These are phyloP conservation scores for Cladobotryum protrusum DNA, from an alignment of 2,329 filamentous ascomycete species.

Conservation along the genomic window DNA sequence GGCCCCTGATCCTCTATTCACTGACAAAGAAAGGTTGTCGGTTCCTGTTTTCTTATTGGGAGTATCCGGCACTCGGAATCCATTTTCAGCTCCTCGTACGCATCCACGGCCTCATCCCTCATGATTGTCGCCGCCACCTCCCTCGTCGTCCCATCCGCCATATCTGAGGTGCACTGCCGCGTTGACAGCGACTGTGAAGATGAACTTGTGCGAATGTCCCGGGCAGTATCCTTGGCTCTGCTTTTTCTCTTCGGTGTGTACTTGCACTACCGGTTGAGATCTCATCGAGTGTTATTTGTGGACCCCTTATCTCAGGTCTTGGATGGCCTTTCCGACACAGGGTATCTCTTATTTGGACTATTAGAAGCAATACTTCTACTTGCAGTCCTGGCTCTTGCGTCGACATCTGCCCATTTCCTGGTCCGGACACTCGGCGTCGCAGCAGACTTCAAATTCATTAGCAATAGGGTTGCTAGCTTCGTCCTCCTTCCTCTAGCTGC, in stretches of 20 bases:
- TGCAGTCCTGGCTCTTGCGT: neutral
- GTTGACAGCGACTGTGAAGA: conserved; percentile 1
- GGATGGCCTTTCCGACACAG: neutral
- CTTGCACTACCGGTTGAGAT: conserved; percentile 7
- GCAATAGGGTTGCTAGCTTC: conserved; percentile 2
- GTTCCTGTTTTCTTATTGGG: conserved; percentile 7
- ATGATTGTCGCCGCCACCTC: conserved; percentile 8
- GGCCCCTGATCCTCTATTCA: neutral
- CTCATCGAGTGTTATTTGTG: conserved; percentile 3
- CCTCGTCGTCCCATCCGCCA: conserved; percentile 5
- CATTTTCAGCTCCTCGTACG: conserved; percentile 5
- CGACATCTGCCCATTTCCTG: conserved; percentile 5
- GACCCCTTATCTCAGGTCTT: neutral
- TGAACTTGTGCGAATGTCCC: conserved; percentile 4
- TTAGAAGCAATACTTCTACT: conserved; percentile 2
- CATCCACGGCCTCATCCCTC: conserved; percentile 8
- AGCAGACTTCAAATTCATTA: conserved; percentile 1
- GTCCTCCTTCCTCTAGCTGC: conserved; percentile 3
- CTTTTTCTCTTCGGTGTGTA: conserved; percentile 7
- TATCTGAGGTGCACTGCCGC: conserved; percentile 5
- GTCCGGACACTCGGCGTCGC: conserved; percentile 4
- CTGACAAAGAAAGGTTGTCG: conserved; percentile 1
- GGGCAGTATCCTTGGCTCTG: conserved; percentile 1
- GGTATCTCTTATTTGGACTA: neutral
- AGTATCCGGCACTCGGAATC: conserved; percentile 1